These are phyloP conservation scores for Byssoonygena ceratinophila DNA, from an alignment of 2,329 filamentous ascomycete genomes.

Conservation along the genomic window DNA sequence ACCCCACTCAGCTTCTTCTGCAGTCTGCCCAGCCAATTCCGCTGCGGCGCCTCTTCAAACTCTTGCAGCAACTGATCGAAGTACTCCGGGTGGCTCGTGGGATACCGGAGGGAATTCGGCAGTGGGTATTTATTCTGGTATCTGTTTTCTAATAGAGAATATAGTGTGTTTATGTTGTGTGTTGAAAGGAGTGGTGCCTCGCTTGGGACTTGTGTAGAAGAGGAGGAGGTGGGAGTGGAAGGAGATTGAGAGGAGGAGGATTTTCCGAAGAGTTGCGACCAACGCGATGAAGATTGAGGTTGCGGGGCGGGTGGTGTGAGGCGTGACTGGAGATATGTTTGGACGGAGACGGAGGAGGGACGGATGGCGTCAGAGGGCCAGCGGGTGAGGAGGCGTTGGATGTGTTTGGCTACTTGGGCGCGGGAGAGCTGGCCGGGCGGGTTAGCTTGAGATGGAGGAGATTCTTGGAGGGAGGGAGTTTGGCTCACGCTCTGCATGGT, in stretches of 20 bases:
- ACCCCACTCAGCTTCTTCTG: conserved; percentile 40
- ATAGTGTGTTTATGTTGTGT: conserved; percentile 46
- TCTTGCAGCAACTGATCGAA: conserved; percentile 45
- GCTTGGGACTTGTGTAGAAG: conserved; percentile 1
- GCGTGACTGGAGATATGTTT: conserved; percentile 32
- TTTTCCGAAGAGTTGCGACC: conserved; percentile 10
- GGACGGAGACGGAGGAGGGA: conserved; percentile 37
- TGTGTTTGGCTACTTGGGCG: conserved; percentile 27
- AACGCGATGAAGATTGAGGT: conserved; percentile 2
- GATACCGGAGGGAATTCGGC: conserved; percentile 38
- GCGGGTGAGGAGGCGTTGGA: conserved; percentile 34
- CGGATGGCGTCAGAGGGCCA: conserved; percentile 39
- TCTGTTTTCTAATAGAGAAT: conserved; percentile 49
- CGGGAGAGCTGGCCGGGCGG: conserved; percentile 19
- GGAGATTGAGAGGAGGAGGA: conserved; percentile 10
- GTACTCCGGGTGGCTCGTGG: conserved; percentile 42
- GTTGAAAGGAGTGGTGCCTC: conserved; percentile 18
- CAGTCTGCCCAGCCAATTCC: conserved; percentile 39
- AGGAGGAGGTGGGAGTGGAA: conserved; percentile 7
- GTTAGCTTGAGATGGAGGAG: neutral
- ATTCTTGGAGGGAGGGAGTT: neutral
- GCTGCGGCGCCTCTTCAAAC: conserved; percentile 43
- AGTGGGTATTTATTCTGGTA: conserved; percentile 45
- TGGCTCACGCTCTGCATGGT: conserved; percentile 9
- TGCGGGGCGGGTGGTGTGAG: conserved; percentile 19